Conservation (phyloP, 2,329 filamentous ascomycete genomes). For the Mollisia scopiformis region DNA sequence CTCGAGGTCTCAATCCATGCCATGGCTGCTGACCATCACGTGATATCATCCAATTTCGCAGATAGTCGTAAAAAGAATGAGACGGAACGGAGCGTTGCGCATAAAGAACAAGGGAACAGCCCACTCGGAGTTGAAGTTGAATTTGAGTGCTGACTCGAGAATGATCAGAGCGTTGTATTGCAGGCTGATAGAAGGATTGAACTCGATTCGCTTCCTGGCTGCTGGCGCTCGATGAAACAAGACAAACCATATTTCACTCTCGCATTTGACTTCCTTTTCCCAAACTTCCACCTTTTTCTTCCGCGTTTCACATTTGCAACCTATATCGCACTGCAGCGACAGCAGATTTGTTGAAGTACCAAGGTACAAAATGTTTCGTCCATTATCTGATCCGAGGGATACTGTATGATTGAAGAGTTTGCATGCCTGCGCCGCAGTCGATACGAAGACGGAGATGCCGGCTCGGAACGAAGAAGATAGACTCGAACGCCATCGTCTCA, state of each 20-base stretch:
- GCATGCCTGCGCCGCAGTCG: neutral
- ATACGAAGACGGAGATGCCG: neutral
- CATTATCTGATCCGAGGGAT: neutral
- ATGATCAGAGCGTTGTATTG: neutral
- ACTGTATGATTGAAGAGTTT: neutral
- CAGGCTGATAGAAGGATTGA: neutral
- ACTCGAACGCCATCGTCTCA: neutral
- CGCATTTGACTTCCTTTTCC: neutral
- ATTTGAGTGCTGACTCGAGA: neutral
- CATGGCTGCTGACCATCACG: neutral
- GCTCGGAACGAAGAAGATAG: no score
- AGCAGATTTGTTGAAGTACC: neutral
- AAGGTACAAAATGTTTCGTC: neutral
- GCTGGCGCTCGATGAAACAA: neutral
- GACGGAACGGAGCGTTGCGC: neutral
- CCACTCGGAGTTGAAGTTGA: neutral
- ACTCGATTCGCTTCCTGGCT: neutral
- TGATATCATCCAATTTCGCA: neutral
- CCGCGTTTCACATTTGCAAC: neutral
- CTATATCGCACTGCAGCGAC: neutral
- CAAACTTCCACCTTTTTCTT: neutral
- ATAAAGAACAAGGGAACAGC: neutral
- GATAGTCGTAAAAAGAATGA: neutral
- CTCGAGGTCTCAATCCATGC: neutral
- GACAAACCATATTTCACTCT: neutral